phyloP scores from a whole-genome alignment of 23 red algal species.

The Gracilaria caudata region DNA sequence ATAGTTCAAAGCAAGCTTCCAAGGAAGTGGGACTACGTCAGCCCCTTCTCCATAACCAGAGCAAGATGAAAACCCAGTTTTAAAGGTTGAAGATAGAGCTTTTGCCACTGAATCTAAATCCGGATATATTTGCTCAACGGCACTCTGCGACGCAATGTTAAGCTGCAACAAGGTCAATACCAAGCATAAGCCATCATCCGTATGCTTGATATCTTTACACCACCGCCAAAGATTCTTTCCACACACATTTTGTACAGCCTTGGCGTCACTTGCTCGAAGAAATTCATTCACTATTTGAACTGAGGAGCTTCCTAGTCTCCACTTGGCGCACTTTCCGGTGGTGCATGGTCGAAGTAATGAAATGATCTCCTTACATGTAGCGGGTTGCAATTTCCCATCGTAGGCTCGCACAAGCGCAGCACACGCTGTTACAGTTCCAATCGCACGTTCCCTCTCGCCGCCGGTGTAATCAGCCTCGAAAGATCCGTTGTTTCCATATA shows the following conservation, averaged over 20 bases:
- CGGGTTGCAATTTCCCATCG: neutral
- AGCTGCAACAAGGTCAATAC: slow-evolving; percentile 20
- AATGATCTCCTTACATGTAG: slow-evolving; percentile 1
- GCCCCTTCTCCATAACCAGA: neutral
- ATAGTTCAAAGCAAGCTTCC: slow-evolving; percentile 44
- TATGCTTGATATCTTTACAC: slow-evolving; percentile 34
- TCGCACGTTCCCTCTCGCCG: slow-evolving; percentile 47
- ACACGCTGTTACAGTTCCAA: slow-evolving; percentile 45
- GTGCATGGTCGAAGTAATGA: neutral
- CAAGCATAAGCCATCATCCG: slow-evolving; percentile 35
- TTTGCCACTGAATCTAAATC: slow-evolving; percentile 9
- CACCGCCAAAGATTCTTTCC: slow-evolving; percentile 43
- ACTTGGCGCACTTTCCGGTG: slow-evolving; percentile 26
- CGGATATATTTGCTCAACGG: slow-evolving; percentile 35
- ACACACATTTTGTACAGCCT: neutral
- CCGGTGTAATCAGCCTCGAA: slow-evolving; percentile 26
- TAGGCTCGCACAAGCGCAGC: slow-evolving; percentile 33
- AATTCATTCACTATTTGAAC: slow-evolving; percentile 27
- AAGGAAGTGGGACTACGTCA: slow-evolving; percentile 29
- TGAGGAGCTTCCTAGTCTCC: slow-evolving; percentile 31
- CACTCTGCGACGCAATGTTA: slow-evolving; percentile 6
- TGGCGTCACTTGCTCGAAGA: neutral
- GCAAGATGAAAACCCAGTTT: slow-evolving; percentile 18
- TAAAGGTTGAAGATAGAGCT: slow-evolving; percentile 37
- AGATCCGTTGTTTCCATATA: slow-evolving; percentile 36